A percentile compares a stretch with the other conserved stretches of the same genome.
phyloP scores from a whole-genome alignment of 306 rosid genomes.

The Malus sylvestris region DNA sequence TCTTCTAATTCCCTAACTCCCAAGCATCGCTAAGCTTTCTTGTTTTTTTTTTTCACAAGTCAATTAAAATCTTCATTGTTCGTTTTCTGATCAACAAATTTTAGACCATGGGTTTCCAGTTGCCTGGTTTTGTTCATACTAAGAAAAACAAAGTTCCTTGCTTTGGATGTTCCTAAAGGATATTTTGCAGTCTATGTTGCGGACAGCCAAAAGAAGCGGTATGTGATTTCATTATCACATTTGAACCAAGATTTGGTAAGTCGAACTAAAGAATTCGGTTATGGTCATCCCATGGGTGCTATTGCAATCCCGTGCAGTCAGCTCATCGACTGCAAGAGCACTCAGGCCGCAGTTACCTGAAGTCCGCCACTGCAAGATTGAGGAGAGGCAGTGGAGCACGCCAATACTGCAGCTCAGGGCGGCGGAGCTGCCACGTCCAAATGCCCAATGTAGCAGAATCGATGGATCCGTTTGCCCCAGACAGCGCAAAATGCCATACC shows the following conservation, averaged over 20 bases:
- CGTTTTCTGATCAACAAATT: not conserved
- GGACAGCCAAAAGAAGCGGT: slow-evolving; percentile 31
- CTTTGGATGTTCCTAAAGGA: slow-evolving; percentile 30
- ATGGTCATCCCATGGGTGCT: slow-evolving; percentile 9
- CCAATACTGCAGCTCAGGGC: too few relatives aligned
- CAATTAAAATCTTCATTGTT: not conserved
- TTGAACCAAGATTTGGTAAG: slow-evolving; percentile 20
- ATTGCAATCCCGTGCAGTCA: too few relatives aligned
- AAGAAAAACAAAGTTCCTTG: not conserved
- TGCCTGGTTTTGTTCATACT: slow-evolving; percentile 5
- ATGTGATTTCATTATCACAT: slow-evolving; percentile 24
- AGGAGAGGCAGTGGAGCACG: too few relatives aligned
- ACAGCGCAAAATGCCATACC: too few relatives aligned
- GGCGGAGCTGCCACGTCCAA: too few relatives aligned
- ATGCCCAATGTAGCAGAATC: too few relatives aligned
- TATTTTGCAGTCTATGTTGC: slow-evolving; percentile 41
- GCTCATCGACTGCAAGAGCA: too few relatives aligned
- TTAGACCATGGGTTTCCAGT: not conserved
- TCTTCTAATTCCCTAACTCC: not conserved
- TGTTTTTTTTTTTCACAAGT: not conserved
- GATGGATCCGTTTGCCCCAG: too few relatives aligned
- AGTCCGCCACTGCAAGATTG: too few relatives aligned
- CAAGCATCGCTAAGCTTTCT: not conserved
- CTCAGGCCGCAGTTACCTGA: too few relatives aligned
- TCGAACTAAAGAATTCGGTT: not conserved